These are phyloP conservation scores for Penicillium daleae DNA, from an alignment of 495 filamentous ascomycete species.

Conservation along the genomic window DNA sequence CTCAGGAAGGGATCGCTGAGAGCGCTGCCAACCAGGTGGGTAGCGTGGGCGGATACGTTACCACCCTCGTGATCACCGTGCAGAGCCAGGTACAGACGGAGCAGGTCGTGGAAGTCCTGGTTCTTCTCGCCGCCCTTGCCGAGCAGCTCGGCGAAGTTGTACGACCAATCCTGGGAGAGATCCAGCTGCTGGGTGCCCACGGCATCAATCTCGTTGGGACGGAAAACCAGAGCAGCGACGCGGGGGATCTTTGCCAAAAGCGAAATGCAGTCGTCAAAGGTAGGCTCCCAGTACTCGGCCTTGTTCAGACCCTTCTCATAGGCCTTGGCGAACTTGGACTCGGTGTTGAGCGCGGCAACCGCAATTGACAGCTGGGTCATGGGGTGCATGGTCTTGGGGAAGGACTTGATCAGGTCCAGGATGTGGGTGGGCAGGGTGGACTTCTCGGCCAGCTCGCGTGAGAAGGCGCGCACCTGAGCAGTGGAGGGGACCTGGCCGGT, in stretches of 20 bases:
- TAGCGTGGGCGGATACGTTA: constrained; percentile 97
- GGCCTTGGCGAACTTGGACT: constrained; percentile 86
- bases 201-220: constrained; percentile 77
- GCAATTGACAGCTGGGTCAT: constrained; percentile 98
- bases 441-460: constrained; percentile 84
- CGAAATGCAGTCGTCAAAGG: constrained; percentile 93
- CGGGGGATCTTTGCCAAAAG: constrained; percentile 95
- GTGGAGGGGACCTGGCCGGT: constrained; percentile 90
- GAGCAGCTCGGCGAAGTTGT: constrained; percentile 97
- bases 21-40: constrained; percentile 94
- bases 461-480: constrained; percentile 77
- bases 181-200: constrained; percentile 48
- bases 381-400: constrained; percentile 87
- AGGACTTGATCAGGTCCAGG: constrained; percentile 83
- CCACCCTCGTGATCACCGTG: constrained; percentile 99
- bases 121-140: constrained; percentile 85
- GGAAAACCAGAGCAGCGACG: constrained; percentile 96
- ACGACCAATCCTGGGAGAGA: constrained; percentile 86
- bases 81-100: constrained; percentile 90
- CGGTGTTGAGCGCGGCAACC: constrained; percentile 90
- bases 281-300: constrained; percentile 98
- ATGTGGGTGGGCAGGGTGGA: constrained; percentile 82
- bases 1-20: constrained; percentile 93
- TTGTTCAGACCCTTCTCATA: constrained; percentile 91
- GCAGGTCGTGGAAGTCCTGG: constrained; percentile 92